Evolutionary conservation across 441 rosid species (phyloP).

Genomic region (Aleurites moluccanus): DNA sequence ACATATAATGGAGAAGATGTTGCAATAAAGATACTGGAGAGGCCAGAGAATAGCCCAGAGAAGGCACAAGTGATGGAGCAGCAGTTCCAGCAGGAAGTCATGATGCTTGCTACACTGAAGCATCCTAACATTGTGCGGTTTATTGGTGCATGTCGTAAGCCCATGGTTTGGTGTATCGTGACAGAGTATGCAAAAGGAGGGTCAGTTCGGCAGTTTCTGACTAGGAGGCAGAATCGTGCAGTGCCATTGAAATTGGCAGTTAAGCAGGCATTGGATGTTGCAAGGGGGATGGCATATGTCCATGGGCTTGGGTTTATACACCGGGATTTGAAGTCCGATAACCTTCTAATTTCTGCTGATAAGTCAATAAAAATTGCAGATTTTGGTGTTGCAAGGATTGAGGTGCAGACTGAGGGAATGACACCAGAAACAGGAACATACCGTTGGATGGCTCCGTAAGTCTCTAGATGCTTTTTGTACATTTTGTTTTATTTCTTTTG

Average conservation of each 20-base stretch:
- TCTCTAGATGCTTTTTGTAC: conserved; percentile 18
- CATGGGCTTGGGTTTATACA: conserved; percentile 84
- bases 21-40: conserved; percentile 87
- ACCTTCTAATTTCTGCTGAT: conserved; percentile 83
- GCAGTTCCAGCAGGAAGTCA: conserved; percentile 96
- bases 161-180: conserved; percentile 95
- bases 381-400: conserved; percentile 96
- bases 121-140: conserved; percentile 92
- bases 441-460: conserved; percentile 99
- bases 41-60: conserved; percentile 69
- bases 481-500: conserved; percentile 10
- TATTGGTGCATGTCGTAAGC: conserved; percentile 86
- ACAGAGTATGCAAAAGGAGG: conserved; percentile 98
- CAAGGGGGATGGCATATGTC: conserved; percentile 94
- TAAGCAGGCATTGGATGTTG: conserved; percentile 93
- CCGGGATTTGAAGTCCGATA: conserved; percentile 91
- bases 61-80: conserved; percentile 84
- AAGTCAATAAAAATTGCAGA: conserved; percentile 93
- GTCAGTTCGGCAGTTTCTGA: conserved; percentile 84
- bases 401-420: conserved; percentile 99
- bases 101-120: conserved; percentile 84
- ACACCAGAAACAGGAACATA: conserved; percentile 98
- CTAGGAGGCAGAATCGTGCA: conserved; percentile 73
- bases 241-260: conserved; percentile 89
- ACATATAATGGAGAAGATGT: conserved; percentile 91